Conservation (phyloP, 164 flowering plant species). For the Umbellularia californica region DNA sequence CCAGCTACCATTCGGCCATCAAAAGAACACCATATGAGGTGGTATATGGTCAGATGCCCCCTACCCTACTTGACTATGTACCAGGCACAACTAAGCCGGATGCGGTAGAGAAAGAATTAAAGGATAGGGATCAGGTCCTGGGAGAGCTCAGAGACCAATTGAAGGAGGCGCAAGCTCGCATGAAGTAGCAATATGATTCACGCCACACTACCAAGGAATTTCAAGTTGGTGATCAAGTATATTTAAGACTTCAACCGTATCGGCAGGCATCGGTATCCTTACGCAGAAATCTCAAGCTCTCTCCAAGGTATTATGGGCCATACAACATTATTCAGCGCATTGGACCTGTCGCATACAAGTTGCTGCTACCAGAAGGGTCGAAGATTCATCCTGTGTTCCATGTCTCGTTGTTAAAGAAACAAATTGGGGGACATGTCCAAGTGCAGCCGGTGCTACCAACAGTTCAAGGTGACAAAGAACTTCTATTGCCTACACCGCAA, state of each 20-base stretch:
- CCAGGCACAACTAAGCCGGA: not conserved
- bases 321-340: not conserved
- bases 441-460: too few relatives aligned
- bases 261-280: not conserved
- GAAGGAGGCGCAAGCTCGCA: not conserved
- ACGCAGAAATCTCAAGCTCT: not conserved
- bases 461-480: too few relatives aligned
- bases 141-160: not conserved
- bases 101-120: not conserved
- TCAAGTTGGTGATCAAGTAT: not conserved
- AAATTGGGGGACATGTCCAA: too few relatives aligned
- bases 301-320: not conserved
- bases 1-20: not conserved
- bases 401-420: too few relatives aligned
- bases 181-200: not conserved
- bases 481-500: too few relatives aligned
- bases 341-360: not conserved
- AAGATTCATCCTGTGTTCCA: not conserved
- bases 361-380: not conserved
- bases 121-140: not conserved
- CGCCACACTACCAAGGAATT: not conserved
- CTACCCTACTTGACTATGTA: not conserved
- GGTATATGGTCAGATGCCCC: slow-evolving; percentile 3
- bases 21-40: not conserved
- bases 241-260: not conserved